Evolutionary conservation across 2,329 filamentous ascomycete genomes (phyloP), one percentile per base, ranked within the genome.

Genomic region (Calonectria leucothoes): DNA sequence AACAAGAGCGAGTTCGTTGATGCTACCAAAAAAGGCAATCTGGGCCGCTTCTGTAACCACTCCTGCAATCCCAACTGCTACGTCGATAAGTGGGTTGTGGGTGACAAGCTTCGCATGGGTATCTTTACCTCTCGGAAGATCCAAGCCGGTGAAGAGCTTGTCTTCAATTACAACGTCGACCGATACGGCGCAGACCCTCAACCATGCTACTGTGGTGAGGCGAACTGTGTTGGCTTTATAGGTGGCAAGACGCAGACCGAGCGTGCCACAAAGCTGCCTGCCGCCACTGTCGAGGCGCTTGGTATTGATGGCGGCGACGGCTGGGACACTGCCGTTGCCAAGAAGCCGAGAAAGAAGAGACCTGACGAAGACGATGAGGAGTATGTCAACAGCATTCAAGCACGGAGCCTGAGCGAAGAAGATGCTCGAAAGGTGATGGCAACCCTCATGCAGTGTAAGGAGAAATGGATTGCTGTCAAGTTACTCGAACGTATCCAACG

Each of bases 111-210:
- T 82, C 96, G 97, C 80, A 99, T 99, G 97, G 97, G 97, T 80
- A 98, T 99, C 79, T 99, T 99, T 87, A 95, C 96, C 79, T 91
- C 94, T 85, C 94, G 96, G 76, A 89, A 91, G 81, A 93, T 99
- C 82, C 92, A 93, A 82, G 93, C 94, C 23, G 97, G 97, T 69
- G 97, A 99, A 84, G 97, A 99, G 84, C 88, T 99, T 70, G 96
- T 98, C 27, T 99, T 99, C 89, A 98, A 99, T 87, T 99, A 99
- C 91, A 99, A 99, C 81, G 97, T 99, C 77, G 97, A 99, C 85
- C 93, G 97, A 77, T 99, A 99, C 82, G 97, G 97, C 76, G 96
- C 97, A 52, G 95, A 99, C 79, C 96, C 97, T 52, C 96, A 98
- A 84, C 95, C 95, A 33, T 99, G 97, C 85, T 98, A 98, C 85